These are phyloP conservation scores for Metschnikowia henanensis DNA, from an alignment of 805 yeast species.

Conservation along the genomic window DNA sequence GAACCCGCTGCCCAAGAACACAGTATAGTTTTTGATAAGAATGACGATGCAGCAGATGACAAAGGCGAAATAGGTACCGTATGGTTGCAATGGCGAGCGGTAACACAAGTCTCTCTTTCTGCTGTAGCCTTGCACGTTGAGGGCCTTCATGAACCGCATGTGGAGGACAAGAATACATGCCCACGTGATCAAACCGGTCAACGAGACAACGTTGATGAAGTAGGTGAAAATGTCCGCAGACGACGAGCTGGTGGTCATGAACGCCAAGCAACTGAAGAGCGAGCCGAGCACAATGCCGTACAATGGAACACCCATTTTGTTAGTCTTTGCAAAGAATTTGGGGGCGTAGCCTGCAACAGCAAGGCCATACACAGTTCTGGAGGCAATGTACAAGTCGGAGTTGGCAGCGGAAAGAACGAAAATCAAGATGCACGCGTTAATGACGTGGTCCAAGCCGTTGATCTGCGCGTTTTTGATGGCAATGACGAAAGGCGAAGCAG, in stretches of 20 bases:
- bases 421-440: conserved; percentile 22
- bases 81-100: conserved; percentile 69
- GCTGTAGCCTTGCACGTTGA: conserved; percentile 64
- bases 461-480: conserved; percentile 24
- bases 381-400: conserved; percentile 24
- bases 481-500: conserved; percentile 24
- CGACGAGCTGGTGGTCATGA: conserved; percentile 61
- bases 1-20: conserved; percentile 51
- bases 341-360: conserved; percentile 24
- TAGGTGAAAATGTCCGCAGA: conserved; percentile 61
- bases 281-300: conserved; percentile 52
- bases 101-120: conserved; percentile 53
- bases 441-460: conserved; percentile 22
- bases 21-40: conserved; percentile 65
- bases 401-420: conserved; percentile 24
- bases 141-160: conserved; percentile 63
- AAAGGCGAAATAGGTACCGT: conserved; percentile 61
- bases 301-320: conserved; percentile 71
- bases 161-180: conserved; percentile 67
- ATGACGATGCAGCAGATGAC: conserved; percentile 53
- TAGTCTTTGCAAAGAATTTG: conserved; percentile 42
- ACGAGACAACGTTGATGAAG: conserved; percentile 75
- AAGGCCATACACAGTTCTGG: conserved; percentile 23
- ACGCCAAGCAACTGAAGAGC: conserved; percentile 63
- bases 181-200: conserved; percentile 77